Evolutionary conservation across 345 rosid species (phyloP).

Genomic region (Gossypium herbaceum): DNA sequence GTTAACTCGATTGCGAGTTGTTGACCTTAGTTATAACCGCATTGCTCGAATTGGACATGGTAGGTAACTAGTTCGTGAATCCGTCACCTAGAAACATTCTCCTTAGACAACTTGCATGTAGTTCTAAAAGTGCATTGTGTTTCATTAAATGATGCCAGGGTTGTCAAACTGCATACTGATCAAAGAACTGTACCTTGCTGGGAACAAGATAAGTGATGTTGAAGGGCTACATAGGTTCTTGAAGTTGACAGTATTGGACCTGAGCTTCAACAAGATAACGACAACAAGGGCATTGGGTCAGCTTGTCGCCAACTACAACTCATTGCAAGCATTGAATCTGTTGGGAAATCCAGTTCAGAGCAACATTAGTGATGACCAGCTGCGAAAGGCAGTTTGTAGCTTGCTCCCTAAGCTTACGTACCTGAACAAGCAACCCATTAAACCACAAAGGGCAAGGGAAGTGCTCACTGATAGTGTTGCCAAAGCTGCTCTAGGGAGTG

Average conservation of each 20-base stretch:
- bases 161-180: constrained; percentile 76
- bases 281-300: constrained; percentile 81
- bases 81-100: background rate
- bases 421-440: constrained; percentile 77
- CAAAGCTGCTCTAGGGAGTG: constrained; percentile 64
- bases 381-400: constrained; percentile 62
- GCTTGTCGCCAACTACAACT: constrained; percentile 84
- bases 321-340: constrained; percentile 71
- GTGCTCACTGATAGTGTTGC: constrained; percentile 67
- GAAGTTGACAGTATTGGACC: constrained; percentile 78
- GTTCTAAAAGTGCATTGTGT: constrained; percentile 5
- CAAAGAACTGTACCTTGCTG: constrained; percentile 84
- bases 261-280: constrained; percentile 92
- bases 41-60: constrained; percentile 88
- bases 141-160: constrained; percentile 37
- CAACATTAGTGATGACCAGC: constrained; percentile 74
- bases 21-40: constrained; percentile 91
- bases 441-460: constrained; percentile 73
- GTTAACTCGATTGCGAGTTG: constrained; percentile 60
- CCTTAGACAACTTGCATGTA: background rate
- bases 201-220: constrained; percentile 82
- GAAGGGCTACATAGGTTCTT: constrained; percentile 89
- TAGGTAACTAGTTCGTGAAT: constrained; percentile 45
- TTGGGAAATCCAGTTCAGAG: constrained; percentile 79
- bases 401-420: constrained; percentile 79